Evolutionary conservation across 2,329 filamentous ascomycete species (phyloP).

Genomic region (Nemania sp.): DNA sequence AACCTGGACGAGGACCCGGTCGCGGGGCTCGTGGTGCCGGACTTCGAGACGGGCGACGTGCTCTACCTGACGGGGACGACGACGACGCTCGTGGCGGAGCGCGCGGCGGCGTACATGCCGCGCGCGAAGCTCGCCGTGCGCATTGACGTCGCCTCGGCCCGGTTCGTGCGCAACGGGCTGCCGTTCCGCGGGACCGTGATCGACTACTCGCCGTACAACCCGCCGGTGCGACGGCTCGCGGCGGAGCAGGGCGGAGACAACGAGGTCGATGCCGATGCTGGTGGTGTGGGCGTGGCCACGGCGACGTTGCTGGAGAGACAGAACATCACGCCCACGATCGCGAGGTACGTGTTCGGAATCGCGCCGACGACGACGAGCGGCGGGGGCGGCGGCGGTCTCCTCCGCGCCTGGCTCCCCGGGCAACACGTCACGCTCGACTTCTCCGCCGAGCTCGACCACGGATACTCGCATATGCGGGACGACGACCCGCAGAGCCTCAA

Average conservation of each 20-base stretch:
- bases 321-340: constrained; percentile 67
- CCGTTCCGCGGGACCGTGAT: constrained; percentile 66
- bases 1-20: constrained; percentile 71
- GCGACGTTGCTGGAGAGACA: constrained; percentile 65
- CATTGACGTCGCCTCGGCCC: constrained; percentile 63
- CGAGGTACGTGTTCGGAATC: constrained; percentile 61
- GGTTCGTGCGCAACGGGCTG: constrained; percentile 67
- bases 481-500: constrained; percentile 80
- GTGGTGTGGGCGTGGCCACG: constrained; percentile 40
- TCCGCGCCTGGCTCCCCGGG: constrained; percentile 63
- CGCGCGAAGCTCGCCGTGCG: constrained; percentile 74
- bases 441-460: constrained; percentile 66
- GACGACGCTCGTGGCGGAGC: constrained; percentile 66
- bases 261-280: background rate
- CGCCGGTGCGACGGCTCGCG: constrained; percentile 67
- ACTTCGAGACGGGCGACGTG: constrained; percentile 73
- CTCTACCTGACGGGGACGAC: constrained; percentile 75
- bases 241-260: constrained; percentile 53
- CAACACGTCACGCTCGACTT: constrained; percentile 82
- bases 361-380: background rate
- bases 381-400: constrained; percentile 30
- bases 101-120: constrained; percentile 66
- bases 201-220: constrained; percentile 78
- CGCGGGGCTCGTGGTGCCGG: constrained; percentile 73
- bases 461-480: constrained; percentile 84